Evolutionary conservation across 2,329 filamentous ascomycete genomes (phyloP), one percentile per base, ranked within the genome.

Genomic region (Zasmidium cellare): DNA sequence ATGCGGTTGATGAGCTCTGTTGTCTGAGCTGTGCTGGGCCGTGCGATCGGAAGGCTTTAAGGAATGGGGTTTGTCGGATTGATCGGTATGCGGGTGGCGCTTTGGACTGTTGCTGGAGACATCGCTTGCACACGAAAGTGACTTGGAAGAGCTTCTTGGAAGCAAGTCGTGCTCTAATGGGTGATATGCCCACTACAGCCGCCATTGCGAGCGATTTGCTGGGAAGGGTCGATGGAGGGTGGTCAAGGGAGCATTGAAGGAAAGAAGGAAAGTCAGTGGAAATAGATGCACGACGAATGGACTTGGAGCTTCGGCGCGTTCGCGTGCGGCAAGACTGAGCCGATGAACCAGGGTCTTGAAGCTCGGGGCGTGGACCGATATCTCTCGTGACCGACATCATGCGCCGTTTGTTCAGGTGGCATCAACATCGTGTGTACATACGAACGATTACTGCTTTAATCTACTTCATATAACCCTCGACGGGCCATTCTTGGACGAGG

Each of bases 21-120:
- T 57, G 51, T 55, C 63, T 52, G 19, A 58, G 49, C 24, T 65
- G 60, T 44, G 60, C 48, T 51, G 64, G 63, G 9, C 63, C 57
- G 50, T 61, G 63, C 45, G 64, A 61, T 49, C 68, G 65, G 60
- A 75, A 74, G 49, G 72, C 72, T 20, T 59, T 56, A 12, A 74
- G 64, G 60, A 72, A 75, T 3, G 71, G 70, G 44, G 69, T 70
- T 49, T 74, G 65, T 31, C 67, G 67, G 24, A 63, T 55, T 22
- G 71, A 66, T 58, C 57, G 64, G 62, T 64, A 56, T 51, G 59
- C n/a, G 56, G 57, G 11, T 11, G 53, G 35, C 51, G 53, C 45
- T 58, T 53, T 53, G 6, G 64, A 56, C 46, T 68, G 66, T 20
- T 71, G 64, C 41, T 72, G 71, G 2, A 73, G 56, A 61, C 72